phyloP scores from a whole-genome alignment of 1,139 yeast genomes.

The Yueomyces sp. region DNA sequence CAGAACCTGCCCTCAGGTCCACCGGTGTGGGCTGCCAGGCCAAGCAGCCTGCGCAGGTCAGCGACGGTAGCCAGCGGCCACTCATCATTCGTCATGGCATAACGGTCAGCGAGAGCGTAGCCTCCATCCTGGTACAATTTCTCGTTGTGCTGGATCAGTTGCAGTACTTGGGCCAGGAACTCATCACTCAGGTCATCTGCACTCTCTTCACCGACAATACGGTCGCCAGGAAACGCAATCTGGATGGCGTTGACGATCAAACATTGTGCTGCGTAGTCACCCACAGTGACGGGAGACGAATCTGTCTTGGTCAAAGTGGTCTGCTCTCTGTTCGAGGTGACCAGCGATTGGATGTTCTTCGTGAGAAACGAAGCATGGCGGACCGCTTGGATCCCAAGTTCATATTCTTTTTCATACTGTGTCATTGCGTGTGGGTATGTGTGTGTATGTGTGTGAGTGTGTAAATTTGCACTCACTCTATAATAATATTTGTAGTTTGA shows the following conservation, averaged over 20 bases:
- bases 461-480: no score
- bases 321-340: constrained; percentile 42
- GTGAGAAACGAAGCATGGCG: constrained; percentile 76
- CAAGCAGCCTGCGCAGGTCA: constrained; percentile 55
- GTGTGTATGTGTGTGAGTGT: no score
- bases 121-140: constrained; percentile 6
- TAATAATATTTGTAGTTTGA: no score
- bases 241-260: constrained; percentile 74
- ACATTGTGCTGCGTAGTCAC: constrained; percentile 95
- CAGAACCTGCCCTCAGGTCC: constrained; percentile 75
- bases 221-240: constrained; percentile 69
- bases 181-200: constrained; percentile 46
- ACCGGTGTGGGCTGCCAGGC: constrained; percentile 38
- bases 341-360: constrained; percentile 54
- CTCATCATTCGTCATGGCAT: constrained; percentile 28
- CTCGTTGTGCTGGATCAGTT: constrained; percentile 36
- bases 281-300: constrained; percentile 90
- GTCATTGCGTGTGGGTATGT: not conserved
- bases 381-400: constrained; percentile 79
- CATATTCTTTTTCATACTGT: constrained; percentile 41
- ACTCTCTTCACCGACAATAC: constrained; percentile 91
- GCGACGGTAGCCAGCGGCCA: constrained; percentile 26
- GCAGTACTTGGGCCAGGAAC: constrained; percentile 37
- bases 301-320: constrained; percentile 72
- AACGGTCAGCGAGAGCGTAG: constrained; percentile 11